phyloP scores from a whole-genome alignment of 495 filamentous ascomycete genomes.

The Annulohypoxylon moriforme region DNA sequence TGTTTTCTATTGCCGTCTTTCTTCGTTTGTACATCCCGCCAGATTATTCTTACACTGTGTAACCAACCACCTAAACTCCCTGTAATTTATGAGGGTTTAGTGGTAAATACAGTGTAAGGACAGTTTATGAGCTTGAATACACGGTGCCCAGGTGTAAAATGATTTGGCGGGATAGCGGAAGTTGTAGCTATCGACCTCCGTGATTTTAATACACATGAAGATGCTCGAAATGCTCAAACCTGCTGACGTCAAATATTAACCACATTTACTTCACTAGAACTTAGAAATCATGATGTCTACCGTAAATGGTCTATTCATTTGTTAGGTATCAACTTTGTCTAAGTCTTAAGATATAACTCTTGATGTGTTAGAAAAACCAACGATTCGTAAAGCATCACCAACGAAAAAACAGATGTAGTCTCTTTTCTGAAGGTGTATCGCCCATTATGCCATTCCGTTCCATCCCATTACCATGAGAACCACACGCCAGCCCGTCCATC shows the following conservation, averaged over 20 bases:
- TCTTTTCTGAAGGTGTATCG: slow-evolving; percentile 8
- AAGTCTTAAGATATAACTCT: background rate
- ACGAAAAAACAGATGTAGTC: background rate
- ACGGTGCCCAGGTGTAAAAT: too few relatives aligned
- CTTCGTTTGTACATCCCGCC: too few relatives aligned
- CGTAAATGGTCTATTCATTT: background rate
- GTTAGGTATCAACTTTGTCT: background rate
- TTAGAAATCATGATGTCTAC: background rate
- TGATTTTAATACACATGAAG: too few relatives aligned
- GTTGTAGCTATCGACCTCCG: too few relatives aligned
- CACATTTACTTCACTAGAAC: background rate
- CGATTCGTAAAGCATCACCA: background rate
- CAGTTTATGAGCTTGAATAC: too few relatives aligned
- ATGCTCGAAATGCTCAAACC: too few relatives aligned
- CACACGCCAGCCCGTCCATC: slow-evolving; percentile 17
- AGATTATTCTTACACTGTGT: too few relatives aligned
- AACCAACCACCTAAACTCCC: too few relatives aligned
- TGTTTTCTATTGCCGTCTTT: background rate
- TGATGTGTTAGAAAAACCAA: background rate
- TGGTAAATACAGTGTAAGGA: too few relatives aligned
- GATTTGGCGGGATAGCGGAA: too few relatives aligned
- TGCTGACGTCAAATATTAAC: background rate
- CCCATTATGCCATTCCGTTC: background rate
- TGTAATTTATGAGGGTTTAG: too few relatives aligned
- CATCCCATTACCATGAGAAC: slow-evolving; percentile 5